phyloP scores from a whole-genome alignment of 2,329 filamentous ascomycete species.

The Metarhizium robertsii region DNA sequence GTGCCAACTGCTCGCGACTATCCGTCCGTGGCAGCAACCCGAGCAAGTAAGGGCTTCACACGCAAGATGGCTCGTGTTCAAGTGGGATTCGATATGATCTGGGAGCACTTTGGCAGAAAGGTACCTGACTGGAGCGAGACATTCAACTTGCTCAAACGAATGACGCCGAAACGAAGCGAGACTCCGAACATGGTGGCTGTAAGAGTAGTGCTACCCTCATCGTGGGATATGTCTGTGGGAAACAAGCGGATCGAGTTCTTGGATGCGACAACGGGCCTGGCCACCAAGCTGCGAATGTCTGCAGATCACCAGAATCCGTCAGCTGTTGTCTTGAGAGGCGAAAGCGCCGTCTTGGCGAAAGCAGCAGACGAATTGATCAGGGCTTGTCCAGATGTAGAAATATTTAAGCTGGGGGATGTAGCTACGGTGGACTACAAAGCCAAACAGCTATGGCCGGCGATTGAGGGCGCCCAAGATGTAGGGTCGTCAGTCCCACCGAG shows the following conservation, averaged over 20 bases:
- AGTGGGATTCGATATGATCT: conserved; percentile 24
- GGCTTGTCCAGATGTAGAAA: conserved; percentile 19
- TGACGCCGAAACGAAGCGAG: conserved; percentile 24
- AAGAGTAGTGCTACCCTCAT: conserved; percentile 24
- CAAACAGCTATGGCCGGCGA: conserved; percentile 26
- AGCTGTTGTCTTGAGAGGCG: conserved; percentile 23
- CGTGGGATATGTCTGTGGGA: conserved; percentile 24
- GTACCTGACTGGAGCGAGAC: conserved; percentile 30
- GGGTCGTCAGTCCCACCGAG: conserved; percentile 14
- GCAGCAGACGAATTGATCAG: conserved; percentile 25
- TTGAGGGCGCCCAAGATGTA: conserved; percentile 17
- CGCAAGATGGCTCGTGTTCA: conserved; percentile 24
- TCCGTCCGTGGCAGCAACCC: conserved; percentile 15
- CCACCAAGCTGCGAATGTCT: conserved; percentile 22
- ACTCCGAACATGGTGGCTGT: conserved; percentile 25
- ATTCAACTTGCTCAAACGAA: conserved; percentile 26
- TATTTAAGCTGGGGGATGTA: conserved; percentile 28
- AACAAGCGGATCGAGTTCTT: conserved; percentile 24
- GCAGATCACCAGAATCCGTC: conserved; percentile 21
- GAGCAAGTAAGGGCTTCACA: conserved; percentile 13
- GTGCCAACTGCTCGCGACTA: conserved; percentile 19
- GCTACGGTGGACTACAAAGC: conserved; percentile 23
- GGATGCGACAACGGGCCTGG: conserved; percentile 24
- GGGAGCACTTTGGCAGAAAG: conserved; percentile 16
- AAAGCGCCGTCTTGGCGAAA: conserved; percentile 19